Base-by-base conservation (phyloP, 163 green algal species). In the Scenedesmus sp. region DNA sequence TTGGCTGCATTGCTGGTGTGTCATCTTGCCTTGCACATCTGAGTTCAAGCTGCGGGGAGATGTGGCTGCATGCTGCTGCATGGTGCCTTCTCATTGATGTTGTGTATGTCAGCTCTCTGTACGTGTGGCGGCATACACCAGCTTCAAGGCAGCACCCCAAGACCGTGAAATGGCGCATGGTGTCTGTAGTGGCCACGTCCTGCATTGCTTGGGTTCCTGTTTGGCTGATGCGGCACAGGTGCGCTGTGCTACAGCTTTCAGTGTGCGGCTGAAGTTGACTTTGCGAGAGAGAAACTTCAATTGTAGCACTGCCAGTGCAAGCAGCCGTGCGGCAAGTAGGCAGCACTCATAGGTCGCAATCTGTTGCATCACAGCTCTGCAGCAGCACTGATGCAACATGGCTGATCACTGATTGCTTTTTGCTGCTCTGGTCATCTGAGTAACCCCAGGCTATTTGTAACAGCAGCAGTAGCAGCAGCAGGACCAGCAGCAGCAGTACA, bases 51-150 rank as follows among this genome's bases (percentile, higher is more conserved):
- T 40, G 65, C 7, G 16, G 65, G 15, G 0, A 37, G 18, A 81
- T 81, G 84, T 89, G 84, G 84, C 42, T 30, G n/a, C 73, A 49
- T 33, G 84, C 43, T 33, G 46, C 37, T 44, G 26, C 33, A 80
- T 85, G 81, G 59, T 92, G 89, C 72, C 33, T 90, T 9, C 12
- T 61, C 15, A 92, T 93, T 79, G 87, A 80, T 12, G 70, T 33
- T 15, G 30, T 44, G 0, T 96, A 94, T 85, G 93, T 96, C 0
- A 92, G 87, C 0, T 49, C 90, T 24, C 83, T 96, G 10, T 94
- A 96, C 56, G 20, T 96, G 26, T 89, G 80, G 87, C 59, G 88
- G 30, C 65, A 76, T 2, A 72, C 59, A 18, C 70, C 83, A 56
- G 73, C 91, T 86, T 10, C 70, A 90, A 68, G 85, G 49, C 80